Evolutionary conservation across 2,329 filamentous ascomycete genomes (phyloP).

Genomic region (Colletotrichum australisinense): DNA sequence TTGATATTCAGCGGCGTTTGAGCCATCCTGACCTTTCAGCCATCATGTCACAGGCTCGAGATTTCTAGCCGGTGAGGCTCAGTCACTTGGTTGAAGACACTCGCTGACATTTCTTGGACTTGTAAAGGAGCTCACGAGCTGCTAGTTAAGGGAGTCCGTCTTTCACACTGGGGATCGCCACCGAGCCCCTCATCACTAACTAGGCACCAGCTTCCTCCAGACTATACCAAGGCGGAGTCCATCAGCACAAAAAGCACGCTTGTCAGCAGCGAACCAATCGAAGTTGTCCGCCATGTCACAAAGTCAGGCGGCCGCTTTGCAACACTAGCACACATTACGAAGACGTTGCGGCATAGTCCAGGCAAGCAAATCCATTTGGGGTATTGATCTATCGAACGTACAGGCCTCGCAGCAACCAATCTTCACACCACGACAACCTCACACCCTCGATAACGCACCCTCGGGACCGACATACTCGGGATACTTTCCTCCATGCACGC

Average conservation of each 20-base stretch:
- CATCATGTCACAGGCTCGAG: neutral
- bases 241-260: neutral
- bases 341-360: neutral
- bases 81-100: neutral
- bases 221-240: neutral
- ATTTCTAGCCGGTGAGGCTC: neutral
- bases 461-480: conserved; percentile 37
- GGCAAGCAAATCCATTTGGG: neutral
- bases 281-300: neutral
- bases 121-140: neutral
- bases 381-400: neutral
- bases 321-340: too few species aligned
- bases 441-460: conserved; percentile 30
- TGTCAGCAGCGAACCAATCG: neutral
- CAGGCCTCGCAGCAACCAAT: neutral
- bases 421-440: neutral
- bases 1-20: neutral
- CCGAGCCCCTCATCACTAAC: neutral
- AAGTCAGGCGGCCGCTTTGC: neutral
- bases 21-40: neutral
- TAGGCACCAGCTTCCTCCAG: neutral
- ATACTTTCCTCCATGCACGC: conserved; percentile 56
- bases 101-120: neutral
- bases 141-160: too few species aligned
- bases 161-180: neutral